These are phyloP conservation scores for Globisporangium barbulae DNA, from an alignment of 352 stramenopile genomes.

Conservation along the genomic window DNA sequence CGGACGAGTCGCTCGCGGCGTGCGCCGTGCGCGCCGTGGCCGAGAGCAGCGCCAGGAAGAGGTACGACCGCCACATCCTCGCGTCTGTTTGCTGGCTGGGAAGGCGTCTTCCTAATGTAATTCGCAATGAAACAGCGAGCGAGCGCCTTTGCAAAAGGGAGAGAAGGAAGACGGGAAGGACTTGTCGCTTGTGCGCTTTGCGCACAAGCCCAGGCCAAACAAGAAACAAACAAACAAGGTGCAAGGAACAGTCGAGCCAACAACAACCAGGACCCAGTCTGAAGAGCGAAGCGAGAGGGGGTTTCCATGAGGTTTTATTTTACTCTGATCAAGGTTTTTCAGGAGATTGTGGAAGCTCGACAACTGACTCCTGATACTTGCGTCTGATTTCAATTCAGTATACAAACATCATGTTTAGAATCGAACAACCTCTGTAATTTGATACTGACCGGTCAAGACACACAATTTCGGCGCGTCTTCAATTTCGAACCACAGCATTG, in stretches of 20 bases:
- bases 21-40: slow-evolving; percentile 24
- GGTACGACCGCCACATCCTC: slow-evolving; percentile 18
- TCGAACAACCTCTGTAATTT: not conserved
- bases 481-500: too few relatives aligned
- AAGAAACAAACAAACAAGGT: slow-evolving; percentile 10
- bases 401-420: not conserved
- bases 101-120: not conserved
- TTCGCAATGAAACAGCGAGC: slow-evolving; percentile 4
- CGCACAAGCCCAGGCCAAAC: slow-evolving; percentile 1
- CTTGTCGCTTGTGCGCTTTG: not conserved
- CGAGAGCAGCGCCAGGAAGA: slow-evolving; percentile 36
- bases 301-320: too few relatives aligned
- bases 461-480: not conserved
- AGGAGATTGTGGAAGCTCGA: too few relatives aligned
- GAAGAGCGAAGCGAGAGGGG: slow-evolving; percentile 6
- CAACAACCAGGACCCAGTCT: not conserved
- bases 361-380: not conserved
- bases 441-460: not conserved
- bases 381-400: not conserved
- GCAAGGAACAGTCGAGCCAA: too few relatives aligned
- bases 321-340: too few relatives aligned
- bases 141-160: slow-evolving; percentile 7
- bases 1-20: slow-evolving; percentile 23
- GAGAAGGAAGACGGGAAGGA: not conserved
- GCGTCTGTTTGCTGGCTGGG: not conserved